phyloP scores from a whole-genome alignment of 2,329 filamentous ascomycete species.

The Fusarium sarcochroum region DNA sequence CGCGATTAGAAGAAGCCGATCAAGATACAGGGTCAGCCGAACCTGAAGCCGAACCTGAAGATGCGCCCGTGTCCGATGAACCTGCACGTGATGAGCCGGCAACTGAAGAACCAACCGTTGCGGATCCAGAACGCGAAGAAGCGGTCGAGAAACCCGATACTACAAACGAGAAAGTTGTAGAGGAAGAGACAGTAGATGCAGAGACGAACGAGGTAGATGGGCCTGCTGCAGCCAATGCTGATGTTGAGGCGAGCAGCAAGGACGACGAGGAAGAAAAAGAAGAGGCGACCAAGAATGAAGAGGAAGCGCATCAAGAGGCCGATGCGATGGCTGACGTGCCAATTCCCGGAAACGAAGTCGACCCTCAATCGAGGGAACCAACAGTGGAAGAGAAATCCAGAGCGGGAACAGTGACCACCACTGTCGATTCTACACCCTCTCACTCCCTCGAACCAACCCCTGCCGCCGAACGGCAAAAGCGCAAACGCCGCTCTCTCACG shows the following conservation, averaged over 20 bases:
- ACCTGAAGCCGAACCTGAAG: conserved; percentile 18
- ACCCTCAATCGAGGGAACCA: conserved; percentile 23
- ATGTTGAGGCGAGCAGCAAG: conserved; percentile 12
- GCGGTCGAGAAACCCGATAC: conserved; percentile 19
- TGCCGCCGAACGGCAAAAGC: conserved; percentile 64
- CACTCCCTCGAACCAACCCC: conserved; percentile 28
- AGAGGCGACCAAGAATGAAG: conserved; percentile 23
- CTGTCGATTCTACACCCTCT: conserved; percentile 22
- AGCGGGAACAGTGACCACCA: conserved; percentile 22
- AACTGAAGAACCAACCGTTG: conserved; percentile 4
- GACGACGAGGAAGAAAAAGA: conserved; percentile 10
- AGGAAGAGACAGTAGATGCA: conserved; percentile 6
- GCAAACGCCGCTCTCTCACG: conserved; percentile 76
- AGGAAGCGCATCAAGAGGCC: conserved; percentile 11
- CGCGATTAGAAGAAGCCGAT: conserved; percentile 65
- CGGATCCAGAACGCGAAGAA: conserved; percentile 4
- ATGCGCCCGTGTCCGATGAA: conserved; percentile 30
- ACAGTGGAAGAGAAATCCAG: conserved; percentile 22
- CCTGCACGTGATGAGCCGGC: conserved; percentile 12
- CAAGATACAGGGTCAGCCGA: conserved; percentile 18
- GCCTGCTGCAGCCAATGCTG: neutral
- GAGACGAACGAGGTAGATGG: conserved; percentile 2
- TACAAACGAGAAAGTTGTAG: conserved; percentile 10
- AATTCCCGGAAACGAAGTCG: conserved; percentile 16
- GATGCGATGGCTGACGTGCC: conserved; percentile 14